Evolutionary conservation across 106 monocot genomes (phyloP).

Genomic region (Allium fistulosum): DNA sequence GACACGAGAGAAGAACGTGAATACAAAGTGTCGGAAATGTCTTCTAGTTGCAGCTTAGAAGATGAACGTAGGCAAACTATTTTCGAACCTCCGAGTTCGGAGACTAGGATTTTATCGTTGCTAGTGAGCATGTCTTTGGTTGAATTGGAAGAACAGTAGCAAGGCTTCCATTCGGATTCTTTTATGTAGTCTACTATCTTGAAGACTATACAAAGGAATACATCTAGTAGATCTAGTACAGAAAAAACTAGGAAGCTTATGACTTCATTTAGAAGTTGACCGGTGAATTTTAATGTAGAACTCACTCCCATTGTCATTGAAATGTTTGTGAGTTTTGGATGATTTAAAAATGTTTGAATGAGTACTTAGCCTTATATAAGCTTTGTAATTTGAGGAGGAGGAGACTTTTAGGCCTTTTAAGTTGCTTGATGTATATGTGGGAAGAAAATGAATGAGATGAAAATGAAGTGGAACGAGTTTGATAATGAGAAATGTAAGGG

Average conservation of each 20-base stretch:
- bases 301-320: neutral
- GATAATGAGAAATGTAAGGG: neutral
- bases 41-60: slow-evolving; percentile 72
- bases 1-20: slow-evolving; percentile 52
- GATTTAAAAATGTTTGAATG: neutral
- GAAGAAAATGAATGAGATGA: neutral
- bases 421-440: neutral
- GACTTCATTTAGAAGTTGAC: slow-evolving; percentile 42
- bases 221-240: slow-evolving; percentile 12
- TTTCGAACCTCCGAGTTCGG: slow-evolving; percentile 16
- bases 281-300: slow-evolving; percentile 6
- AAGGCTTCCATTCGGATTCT: slow-evolving; percentile 23
- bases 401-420: neutral
- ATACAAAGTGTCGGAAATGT: slow-evolving; percentile 84
- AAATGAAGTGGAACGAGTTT: too few relatives aligned
- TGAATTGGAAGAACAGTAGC: slow-evolving; percentile 16
- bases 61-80: slow-evolving; percentile 46
- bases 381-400: neutral
- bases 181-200: slow-evolving; percentile 15
- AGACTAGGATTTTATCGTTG: slow-evolving; percentile 10
- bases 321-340: neutral
- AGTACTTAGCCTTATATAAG: neutral
- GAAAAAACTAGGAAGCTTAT: slow-evolving; percentile 56
- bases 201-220: slow-evolving; percentile 14
- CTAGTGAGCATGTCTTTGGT: slow-evolving; percentile 8